Percentiles rank a stretch among this genome's conserved stretches.
phyloP scores from a whole-genome alignment of 306 rosid species.

The Acmispon strigosus region DNA sequence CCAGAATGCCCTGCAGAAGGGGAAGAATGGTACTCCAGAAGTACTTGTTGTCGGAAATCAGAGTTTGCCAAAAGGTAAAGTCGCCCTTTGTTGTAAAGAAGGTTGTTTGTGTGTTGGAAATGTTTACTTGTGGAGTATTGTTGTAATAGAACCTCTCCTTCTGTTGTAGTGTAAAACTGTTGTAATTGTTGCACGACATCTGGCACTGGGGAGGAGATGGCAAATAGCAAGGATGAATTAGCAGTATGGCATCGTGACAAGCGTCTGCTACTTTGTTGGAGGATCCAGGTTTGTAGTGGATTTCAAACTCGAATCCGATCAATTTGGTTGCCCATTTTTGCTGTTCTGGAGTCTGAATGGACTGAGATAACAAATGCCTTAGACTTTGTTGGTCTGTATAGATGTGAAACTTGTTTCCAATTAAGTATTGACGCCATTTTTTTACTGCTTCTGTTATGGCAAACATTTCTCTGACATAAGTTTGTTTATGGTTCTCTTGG shows the following conservation, averaged over 20 bases:
- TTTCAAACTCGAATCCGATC: not conserved
- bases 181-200: no score
- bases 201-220: not conserved
- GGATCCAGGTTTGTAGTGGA: not conserved
- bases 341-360: not conserved
- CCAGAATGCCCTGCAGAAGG: not conserved
- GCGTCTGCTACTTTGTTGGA: not conserved
- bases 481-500: no score
- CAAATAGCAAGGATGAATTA: no score
- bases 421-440: not conserved
- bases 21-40: not conserved
- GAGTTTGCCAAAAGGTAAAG: not conserved
- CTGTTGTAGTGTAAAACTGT: no score
- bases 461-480: not conserved
- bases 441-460: not conserved
- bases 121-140: not conserved
- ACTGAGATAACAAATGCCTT: not conserved
- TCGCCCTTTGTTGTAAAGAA: not conserved
- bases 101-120: no score
- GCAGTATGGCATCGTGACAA: no score
- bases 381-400: not conserved
- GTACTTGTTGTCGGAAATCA: not conserved
- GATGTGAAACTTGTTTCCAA: not conserved
- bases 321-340: no score
- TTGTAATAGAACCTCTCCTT: no score